Percentiles rank a stretch among this genome's conserved stretches.
These are phyloP conservation scores for Arthroderma sp. DNA, from an alignment of 2,329 filamentous ascomycete genomes.

Conservation along the genomic window DNA sequence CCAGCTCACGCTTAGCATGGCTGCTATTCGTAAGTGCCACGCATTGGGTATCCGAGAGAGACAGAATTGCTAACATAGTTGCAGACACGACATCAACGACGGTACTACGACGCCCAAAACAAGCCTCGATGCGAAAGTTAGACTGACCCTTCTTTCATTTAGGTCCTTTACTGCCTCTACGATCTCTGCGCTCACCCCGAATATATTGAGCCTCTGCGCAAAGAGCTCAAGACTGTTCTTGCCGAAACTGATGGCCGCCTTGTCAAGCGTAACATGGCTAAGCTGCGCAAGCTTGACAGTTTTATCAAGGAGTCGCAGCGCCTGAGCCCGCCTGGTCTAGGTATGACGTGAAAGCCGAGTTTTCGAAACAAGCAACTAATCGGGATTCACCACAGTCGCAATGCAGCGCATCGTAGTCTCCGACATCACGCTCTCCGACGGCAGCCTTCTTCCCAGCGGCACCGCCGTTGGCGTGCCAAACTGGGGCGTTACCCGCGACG, in stretches of 20 bases:
- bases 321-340: neutral
- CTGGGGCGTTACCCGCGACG: constrained; percentile 8
- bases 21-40: neutral
- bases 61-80: neutral
- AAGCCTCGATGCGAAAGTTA: neutral
- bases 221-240: neutral
- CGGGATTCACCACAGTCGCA: constrained; percentile 1
- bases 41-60: neutral
- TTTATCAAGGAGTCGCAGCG: neutral
- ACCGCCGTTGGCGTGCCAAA: constrained; percentile 10
- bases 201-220: neutral
- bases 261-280: neutral
- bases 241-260: neutral
- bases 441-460: constrained; percentile 14
- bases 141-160: neutral
- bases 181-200: neutral
- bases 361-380: no score
- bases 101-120: neutral
- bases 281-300: neutral
- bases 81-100: neutral
- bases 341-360: no score
- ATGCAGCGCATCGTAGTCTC: constrained; percentile 11
- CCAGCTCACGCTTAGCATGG: neutral
- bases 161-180: neutral
- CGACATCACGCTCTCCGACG: constrained; percentile 14